Percentiles rank a stretch among this genome's conserved stretches.
Conservation (phyloP, 2,329 filamentous ascomycete genomes). For the Leptoxyphium fumago region DNA sequence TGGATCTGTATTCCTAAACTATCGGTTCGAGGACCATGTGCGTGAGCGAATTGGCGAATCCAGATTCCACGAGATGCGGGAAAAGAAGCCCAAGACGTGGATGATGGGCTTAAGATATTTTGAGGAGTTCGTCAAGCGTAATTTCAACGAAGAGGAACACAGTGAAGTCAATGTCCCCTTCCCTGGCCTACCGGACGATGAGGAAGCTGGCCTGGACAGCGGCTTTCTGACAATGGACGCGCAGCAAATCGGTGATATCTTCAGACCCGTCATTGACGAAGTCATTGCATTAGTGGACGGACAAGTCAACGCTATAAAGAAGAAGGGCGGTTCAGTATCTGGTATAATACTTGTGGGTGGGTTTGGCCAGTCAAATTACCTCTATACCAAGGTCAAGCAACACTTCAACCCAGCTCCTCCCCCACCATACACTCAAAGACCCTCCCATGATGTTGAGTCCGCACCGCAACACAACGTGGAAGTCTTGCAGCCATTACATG, state of each 20-base stretch:
- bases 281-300: slow-evolving; percentile 40
- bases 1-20: slow-evolving; percentile 66
- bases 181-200: slow-evolving; percentile 60
- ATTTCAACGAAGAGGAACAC: slow-evolving; percentile 57
- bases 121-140: slow-evolving; percentile 73
- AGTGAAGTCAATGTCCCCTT: slow-evolving; percentile 63
- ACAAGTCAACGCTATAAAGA: slow-evolving; percentile 27
- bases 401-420: slow-evolving; percentile 45
- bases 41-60: slow-evolving; percentile 50
- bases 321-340: slow-evolving; percentile 26
- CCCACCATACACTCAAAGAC: slow-evolving; percentile 50
- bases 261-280: slow-evolving; percentile 53
- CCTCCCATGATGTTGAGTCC: slow-evolving; percentile 44
- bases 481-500: slow-evolving; percentile 69
- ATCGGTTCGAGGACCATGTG: slow-evolving; percentile 66
- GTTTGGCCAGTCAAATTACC: slow-evolving; percentile 58
- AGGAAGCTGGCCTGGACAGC: slow-evolving; percentile 58
- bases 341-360: slow-evolving; percentile 73
- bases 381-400: slow-evolving; percentile 54
- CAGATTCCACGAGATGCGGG: slow-evolving; percentile 56
- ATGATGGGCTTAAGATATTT: slow-evolving; percentile 59
- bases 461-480: slow-evolving; percentile 45
- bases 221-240: slow-evolving; percentile 62
- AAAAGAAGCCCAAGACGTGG: slow-evolving; percentile 66
- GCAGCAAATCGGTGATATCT: slow-evolving; percentile 50